Evolutionary conservation across 768 basidiomycete species (phyloP).

Genomic region (Agrocybe chaxingu): DNA sequence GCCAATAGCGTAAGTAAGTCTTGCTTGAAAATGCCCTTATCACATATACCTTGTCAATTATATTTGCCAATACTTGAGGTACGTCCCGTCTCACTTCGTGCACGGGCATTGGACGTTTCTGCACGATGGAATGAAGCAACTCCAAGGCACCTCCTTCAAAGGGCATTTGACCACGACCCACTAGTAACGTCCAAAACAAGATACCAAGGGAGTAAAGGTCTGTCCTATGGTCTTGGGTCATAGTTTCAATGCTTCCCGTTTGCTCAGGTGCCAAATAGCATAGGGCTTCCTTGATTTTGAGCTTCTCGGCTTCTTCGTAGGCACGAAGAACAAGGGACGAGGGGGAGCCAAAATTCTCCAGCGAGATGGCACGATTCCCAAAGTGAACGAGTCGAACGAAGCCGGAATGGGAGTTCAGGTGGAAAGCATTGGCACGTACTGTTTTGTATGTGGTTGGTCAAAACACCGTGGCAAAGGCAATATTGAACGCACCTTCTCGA

Average conservation of each 20-base stretch:
- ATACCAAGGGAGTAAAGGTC: conserved; percentile 75
- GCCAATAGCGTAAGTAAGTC: conserved; percentile 6
- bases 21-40: not conserved
- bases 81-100: conserved; percentile 73
- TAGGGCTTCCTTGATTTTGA: conserved; percentile 72
- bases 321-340: conserved; percentile 63
- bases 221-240: conserved; percentile 69
- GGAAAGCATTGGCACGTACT: conserved; percentile 78
- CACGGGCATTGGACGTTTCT: conserved; percentile 71
- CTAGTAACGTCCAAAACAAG: conserved; percentile 72
- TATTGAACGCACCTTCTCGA: conserved; percentile 50
- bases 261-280: conserved; percentile 78
- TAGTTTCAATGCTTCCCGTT: conserved; percentile 70
- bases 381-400: conserved; percentile 71
- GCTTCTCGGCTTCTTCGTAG: conserved; percentile 58
- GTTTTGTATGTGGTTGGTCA: conserved; percentile 1
- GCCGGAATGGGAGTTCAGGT: conserved; percentile 67
- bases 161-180: conserved; percentile 62
- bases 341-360: conserved; percentile 70
- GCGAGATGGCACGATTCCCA: conserved; percentile 69
- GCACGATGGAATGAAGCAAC: conserved; percentile 66
- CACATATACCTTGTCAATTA: conserved; percentile 59
- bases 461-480: not conserved
- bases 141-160: conserved; percentile 62
- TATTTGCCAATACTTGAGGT: conserved; percentile 65